Evolutionary conservation across 2,329 filamentous ascomycete species (phyloP), one percentile per base, ranked within the genome.

Genomic region (Fusarium poae): DNA sequence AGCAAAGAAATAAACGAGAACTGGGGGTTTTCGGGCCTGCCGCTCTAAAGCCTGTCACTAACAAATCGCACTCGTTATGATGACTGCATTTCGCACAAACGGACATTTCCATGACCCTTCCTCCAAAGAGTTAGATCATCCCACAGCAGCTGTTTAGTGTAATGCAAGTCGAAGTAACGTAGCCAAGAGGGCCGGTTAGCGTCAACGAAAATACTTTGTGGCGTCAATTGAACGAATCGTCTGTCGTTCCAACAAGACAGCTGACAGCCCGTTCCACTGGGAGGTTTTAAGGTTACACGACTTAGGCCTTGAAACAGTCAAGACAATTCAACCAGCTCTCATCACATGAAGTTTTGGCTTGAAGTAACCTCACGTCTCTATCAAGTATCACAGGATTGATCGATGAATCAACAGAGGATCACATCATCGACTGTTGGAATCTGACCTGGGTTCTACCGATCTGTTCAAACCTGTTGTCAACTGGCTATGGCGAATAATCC

Each of bases 151-250:
- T 25, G 11, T 39, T 21, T 39, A 39, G 35, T 39, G 35, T 8
- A 3, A 6, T 30, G 15, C 11, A 5, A 16, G 13, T 18, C 12
- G 23, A 25, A 9, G 55, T 53, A 57, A 57, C 55, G 55, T 57
- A 21, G 25, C 55, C 12, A 23, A 37, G 9, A 5, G 9, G 27
- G 0, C n/a, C 4, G 3, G 6, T 30, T 57, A 30, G 55, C 12
- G 30, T 54, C 16, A n/a, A 37, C 29, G 2, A 54, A 43, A 40
- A 57, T 57, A 54, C 16, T 30, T 5, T 21, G 39, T 54, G 39
- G 55, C 48, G 21, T n/a, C 23, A 18, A 21, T 16, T 6, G 3
- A 20, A 30, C n/a, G 6, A 40, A 23, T 15, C 25, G 20, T 8
- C 4, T 4, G 18, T 16, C 3, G 11, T 29, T 25, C 43, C 34